Evolutionary conservation across 768 basidiomycete genomes (phyloP), one percentile per base, ranked within the genome.

Genomic region (Hortiboletus campestris): DNA sequence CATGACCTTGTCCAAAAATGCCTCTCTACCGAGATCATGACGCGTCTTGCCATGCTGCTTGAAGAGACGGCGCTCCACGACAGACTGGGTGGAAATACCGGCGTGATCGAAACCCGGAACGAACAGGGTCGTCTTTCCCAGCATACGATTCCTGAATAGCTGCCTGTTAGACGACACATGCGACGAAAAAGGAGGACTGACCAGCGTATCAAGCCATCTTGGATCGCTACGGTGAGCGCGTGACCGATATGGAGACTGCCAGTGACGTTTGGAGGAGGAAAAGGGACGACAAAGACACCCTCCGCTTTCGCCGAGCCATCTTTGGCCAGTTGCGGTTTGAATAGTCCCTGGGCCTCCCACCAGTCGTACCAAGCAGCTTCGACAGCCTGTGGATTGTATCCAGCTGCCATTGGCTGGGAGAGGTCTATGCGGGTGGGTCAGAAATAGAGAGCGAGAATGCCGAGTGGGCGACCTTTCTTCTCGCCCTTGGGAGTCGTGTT

Each of bases 341-440:
- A 97, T 78, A 88, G 96, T 5, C 93, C 95, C 65, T 94, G 81
- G 4, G 84, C 81, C 36, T 84, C 78, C 96, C 96, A 98, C 97
- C 97, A 98, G 64, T 96, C 93, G 64, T 98, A 98, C 93, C 97
- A 98, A 2, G 93, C 87, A 0, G 94, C 80, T 68, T 98, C 96
- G 55, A 98, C 89, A 34, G 91, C 90, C 60, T 91, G 87, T 9
- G 97, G 96, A 70, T 98, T 94, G 75, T 98, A 99, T 4, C 90
- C 91, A n/a, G 82, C 78, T 1, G 90, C 82, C 90, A 99, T 96
- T 4, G 92, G 86, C 56, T 85, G 78, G 2, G 89, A 81, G 53
- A 97, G 77, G 74, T 98, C 96, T 96, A 57, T 29, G 39, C 22
- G 49, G 22, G 25, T 16, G 29, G 0, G 34, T 66, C 46, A 50